Evolutionary conservation across 2,329 filamentous ascomycete genomes (phyloP).

Genomic region (Fusarium sp.): DNA sequence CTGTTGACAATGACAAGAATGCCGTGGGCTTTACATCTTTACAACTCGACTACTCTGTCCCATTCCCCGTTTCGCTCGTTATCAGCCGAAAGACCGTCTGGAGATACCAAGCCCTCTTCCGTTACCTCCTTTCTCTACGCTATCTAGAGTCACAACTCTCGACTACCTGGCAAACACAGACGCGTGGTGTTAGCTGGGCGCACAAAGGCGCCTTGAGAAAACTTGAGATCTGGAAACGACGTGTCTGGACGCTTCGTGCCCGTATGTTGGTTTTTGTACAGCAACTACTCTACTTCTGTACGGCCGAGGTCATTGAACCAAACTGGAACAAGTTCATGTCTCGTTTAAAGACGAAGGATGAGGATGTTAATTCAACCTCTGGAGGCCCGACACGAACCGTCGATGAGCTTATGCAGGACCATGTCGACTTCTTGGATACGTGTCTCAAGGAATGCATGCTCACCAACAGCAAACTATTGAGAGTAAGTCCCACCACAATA

Average conservation of each 20-base stretch:
- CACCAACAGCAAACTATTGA: conserved; percentile 92
- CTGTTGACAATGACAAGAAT: conserved; percentile 83
- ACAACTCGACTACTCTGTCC: conserved; percentile 92
- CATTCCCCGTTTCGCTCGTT: conserved; percentile 94
- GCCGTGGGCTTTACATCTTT: conserved; percentile 92
- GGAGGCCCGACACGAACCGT: conserved; percentile 74
- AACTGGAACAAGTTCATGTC: conserved; percentile 97
- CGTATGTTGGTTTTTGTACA: conserved; percentile 98
- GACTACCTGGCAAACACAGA: conserved; percentile 90
- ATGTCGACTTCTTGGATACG: conserved; percentile 97
- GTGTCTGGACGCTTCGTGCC: conserved; percentile 90
- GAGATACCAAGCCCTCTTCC: conserved; percentile 94
- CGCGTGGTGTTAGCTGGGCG: conserved; percentile 82
- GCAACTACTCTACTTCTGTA: conserved; percentile 96
- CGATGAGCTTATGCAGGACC: conserved; percentile 98
- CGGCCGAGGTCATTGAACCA: conserved; percentile 95
- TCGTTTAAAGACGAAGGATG: conserved; percentile 75
- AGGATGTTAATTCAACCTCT: conserved; percentile 46
- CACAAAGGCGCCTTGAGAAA: conserved; percentile 78
- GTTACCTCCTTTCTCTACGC: conserved; percentile 89
- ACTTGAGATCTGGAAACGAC: conserved; percentile 91
- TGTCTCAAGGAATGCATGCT: conserved; percentile 99
- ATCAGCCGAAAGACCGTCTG: conserved; percentile 97
- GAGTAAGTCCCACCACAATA: conserved; percentile 65
- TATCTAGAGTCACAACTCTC: conserved; percentile 90